Evolutionary conservation across 2,329 filamentous ascomycete genomes (phyloP), one percentile per base, ranked within the genome.

Genomic region (Venturia effusa): DNA sequence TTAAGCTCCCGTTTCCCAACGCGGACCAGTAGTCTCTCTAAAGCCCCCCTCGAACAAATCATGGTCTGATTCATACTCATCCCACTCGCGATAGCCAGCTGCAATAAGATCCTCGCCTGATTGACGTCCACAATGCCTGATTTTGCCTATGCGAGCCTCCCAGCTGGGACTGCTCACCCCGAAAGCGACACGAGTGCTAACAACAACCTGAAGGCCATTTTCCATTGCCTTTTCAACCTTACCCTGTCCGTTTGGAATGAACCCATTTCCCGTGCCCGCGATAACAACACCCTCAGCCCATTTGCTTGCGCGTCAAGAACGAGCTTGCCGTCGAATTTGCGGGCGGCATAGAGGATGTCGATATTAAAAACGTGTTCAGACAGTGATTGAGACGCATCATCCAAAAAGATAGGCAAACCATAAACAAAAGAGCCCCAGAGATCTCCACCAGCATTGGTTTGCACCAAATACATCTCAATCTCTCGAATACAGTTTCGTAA

Each of bases 341-440:
- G 69, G 2, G 70, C 70, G 0, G 70, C 70, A 45, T 71, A 72
- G 19, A 71, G 67, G 8, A 71, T 72, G 48, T 72, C 69, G n/a
- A 72, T 69, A 64, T 71, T 61, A 54, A 72, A 72, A 11, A 64
- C 61, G 17, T 68, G 64, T 55, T 72, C 72, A 19, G 34, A 66
- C 4, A 70, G 54, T 4, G 69, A 68, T 40, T 67, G 68, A 11
- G 67, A 70, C 0, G 70, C 68, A 7, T 69, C 68, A 24, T 72
- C 71, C 37, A 66, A 71, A 48, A 71, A 71, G 1, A 70, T 62
- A 0, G 70, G 70, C 4, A 70, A n/a, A 59, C 66, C 71, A 60
- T 71, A 71, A 17, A 71, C 65, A 17, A n/a, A 71, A 72, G 2
- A 69, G 11, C 0, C 70, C 70, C 4, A 71, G 59, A 71, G 59